Evolutionary conservation across 768 basidiomycete species (phyloP), one percentile per base, ranked within the genome.

Genomic region (Exsudoporus frostii): DNA sequence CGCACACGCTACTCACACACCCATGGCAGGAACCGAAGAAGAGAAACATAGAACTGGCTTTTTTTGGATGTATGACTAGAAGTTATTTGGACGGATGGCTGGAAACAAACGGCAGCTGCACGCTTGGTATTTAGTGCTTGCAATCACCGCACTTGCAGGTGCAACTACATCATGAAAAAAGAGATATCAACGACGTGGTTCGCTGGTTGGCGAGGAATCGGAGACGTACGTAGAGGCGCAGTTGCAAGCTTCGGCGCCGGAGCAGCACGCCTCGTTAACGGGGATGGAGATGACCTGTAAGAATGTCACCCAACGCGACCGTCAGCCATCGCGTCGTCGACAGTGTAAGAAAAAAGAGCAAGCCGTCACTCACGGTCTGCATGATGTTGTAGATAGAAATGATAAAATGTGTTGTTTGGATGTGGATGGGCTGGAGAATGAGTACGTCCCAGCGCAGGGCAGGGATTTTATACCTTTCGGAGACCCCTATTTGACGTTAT

Each of bases 201-300:
- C 10, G 25, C 4, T 10, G 4, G 22, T 15, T 24, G 22, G 14
- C 11, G 7, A 33, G 36, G 15, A 20, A 40, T 25, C 2, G n/a
- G 6, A 19, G 13, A 50, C 50, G 0, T 48, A 57, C 59, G 29
- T 41, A 2, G 59, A 51, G 30, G 40, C 30, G 52, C 63, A 65
- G 11, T 20, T 47, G 53, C 63, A 65, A 4, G 17, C 9, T 0
- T 41, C 19, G 33, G 41, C 9, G 19, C 45, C 14, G 19, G 45
- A 42, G 47, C 63, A 65, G 59, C 63, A 64, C 27, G 63, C 55
- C 38, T 62, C 45, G 51, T 64, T 56, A 11, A 62, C 57, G 22
- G 45, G 63, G 48, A 51, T 39, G 15, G 59, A 36, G 45, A 19
- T 48, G 45, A 50, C 15, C 57, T 59, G 20, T 14, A 20, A 22